A percentile compares a stretch with the other conserved stretches of the same genome.
phyloP scores from a whole-genome alignment of 1,284 basidiomycete species.

The Apiotrichum akiyoshidainum region DNA sequence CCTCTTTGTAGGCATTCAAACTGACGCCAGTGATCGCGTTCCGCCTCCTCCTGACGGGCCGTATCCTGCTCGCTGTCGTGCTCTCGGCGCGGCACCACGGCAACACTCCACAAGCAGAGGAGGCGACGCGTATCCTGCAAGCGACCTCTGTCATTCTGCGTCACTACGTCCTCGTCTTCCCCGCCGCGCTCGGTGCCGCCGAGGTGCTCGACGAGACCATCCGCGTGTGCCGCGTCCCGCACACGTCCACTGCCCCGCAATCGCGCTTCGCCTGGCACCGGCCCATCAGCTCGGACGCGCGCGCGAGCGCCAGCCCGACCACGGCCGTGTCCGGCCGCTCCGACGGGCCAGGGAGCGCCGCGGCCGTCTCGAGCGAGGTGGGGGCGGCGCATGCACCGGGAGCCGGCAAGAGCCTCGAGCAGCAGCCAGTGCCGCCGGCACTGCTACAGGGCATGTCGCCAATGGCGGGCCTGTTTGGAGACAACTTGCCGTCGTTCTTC shows the following conservation, averaged over 20 bases:
- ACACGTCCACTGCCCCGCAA: not conserved
- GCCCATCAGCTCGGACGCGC: not conserved
- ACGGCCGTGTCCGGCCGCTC: not conserved
- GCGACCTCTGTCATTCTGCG: slow-evolving; percentile 16
- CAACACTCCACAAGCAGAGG: slow-evolving; percentile 9
- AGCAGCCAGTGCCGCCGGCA: too few species aligned
- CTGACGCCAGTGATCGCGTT: slow-evolving; percentile 12
- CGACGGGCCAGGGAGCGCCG: not conserved
- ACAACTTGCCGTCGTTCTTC: not conserved
- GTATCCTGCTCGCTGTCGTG: slow-evolving; percentile 15
- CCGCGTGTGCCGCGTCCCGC: slow-evolving; percentile 11
- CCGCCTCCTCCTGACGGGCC: slow-evolving; percentile 16
- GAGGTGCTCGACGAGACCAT: slow-evolving; percentile 24
- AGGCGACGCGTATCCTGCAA: slow-evolving; percentile 15
- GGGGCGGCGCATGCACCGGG: too few species aligned
- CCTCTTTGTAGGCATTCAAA: not conserved
- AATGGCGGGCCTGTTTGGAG: not conserved
- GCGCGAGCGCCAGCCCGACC: not conserved
- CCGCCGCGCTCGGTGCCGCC: slow-evolving; percentile 18
- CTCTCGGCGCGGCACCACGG: slow-evolving; percentile 14
- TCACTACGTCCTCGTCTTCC: slow-evolving; percentile 16
- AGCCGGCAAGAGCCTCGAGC: too few species aligned
- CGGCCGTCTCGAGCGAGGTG: not conserved
- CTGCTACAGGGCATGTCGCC: not conserved
- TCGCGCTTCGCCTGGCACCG: slow-evolving; percentile 14